These are phyloP conservation scores for Harringtonia aguacate DNA, from an alignment of 2,329 filamentous ascomycete genomes.

Conservation along the genomic window DNA sequence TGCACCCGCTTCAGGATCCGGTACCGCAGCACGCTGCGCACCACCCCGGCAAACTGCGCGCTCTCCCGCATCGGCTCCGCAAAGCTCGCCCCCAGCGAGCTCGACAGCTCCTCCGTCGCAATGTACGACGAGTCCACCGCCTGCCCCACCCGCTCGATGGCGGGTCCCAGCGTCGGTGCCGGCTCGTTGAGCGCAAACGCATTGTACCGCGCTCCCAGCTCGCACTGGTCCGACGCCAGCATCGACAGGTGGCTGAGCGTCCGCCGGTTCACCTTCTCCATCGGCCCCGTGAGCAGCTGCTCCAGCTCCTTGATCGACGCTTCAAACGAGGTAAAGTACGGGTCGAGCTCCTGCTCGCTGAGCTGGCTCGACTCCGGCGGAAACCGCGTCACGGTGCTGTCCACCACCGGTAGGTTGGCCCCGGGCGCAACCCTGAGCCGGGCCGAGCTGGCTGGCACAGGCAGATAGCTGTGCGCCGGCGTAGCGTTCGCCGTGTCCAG, in stretches of 20 bases:
- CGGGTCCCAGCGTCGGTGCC: conserved; percentile 75
- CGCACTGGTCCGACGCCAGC: conserved; percentile 77
- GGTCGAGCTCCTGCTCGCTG: conserved; percentile 83
- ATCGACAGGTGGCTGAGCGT: conserved; percentile 77
- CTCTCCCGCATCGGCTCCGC: conserved; percentile 97
- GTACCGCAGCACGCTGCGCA: conserved; percentile 79
- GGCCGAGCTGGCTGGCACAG: conserved; percentile 73
- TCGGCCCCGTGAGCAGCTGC: conserved; percentile 75
- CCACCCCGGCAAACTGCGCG: conserved; percentile 92
- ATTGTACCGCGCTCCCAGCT: conserved; percentile 92
- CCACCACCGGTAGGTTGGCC: background rate
- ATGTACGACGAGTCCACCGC: conserved; percentile 95
- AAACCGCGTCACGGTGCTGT: conserved; percentile 46
- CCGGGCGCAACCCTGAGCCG: conserved; percentile 59
- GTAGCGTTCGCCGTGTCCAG: conserved; percentile 89
- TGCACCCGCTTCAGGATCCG: conserved; percentile 89
- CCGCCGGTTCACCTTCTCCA: conserved; percentile 92
- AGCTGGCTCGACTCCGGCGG: conserved; percentile 67
- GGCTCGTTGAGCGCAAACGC: conserved; percentile 93
- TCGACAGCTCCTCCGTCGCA: conserved; percentile 82
- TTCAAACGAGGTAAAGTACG: conserved; percentile 93
- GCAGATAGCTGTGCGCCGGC: conserved; percentile 75
- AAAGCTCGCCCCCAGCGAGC: conserved; percentile 81
- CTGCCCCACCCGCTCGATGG: conserved; percentile 90
- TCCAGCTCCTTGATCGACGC: conserved; percentile 87